Conservation (phyloP, 176 grass and related monocot species). For the Cenchrus americanus region DNA sequence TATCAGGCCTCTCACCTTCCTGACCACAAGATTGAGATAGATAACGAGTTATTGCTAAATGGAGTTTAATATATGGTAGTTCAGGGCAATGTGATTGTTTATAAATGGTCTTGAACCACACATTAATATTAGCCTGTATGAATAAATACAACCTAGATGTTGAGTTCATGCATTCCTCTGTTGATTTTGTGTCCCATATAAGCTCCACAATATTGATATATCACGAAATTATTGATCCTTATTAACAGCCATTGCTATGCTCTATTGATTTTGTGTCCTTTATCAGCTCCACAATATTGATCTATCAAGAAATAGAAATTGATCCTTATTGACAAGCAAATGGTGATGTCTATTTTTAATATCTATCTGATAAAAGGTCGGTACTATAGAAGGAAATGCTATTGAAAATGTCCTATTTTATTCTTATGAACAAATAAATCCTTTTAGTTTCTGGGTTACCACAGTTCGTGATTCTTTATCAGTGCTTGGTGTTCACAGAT, state of each 20-base stretch:
- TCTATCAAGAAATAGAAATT: neutral
- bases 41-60: neutral
- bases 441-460: neutral
- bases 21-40: slow-evolving; percentile 26
- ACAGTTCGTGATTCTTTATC: neutral
- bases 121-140: neutral
- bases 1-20: slow-evolving; percentile 69
- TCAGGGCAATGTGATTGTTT: neutral
- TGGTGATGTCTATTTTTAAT: too few species aligned
- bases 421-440: neutral
- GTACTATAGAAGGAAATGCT: neutral
- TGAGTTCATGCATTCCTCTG: neutral
- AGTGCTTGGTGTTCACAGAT: neutral
- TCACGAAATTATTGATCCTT: neutral
- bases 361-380: neutral
- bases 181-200: neutral
- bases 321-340: neutral
- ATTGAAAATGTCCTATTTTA: neutral
- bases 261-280: neutral
- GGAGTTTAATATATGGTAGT: neutral
- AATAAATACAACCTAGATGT: neutral
- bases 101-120: neutral
- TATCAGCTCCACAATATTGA: neutral
- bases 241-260: neutral
- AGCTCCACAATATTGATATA: neutral